Percentiles rank a stretch among this genome's conserved stretches.
Conservation (phyloP, 495 filamentous ascomycete genomes). For the Extremus antarcticus region DNA sequence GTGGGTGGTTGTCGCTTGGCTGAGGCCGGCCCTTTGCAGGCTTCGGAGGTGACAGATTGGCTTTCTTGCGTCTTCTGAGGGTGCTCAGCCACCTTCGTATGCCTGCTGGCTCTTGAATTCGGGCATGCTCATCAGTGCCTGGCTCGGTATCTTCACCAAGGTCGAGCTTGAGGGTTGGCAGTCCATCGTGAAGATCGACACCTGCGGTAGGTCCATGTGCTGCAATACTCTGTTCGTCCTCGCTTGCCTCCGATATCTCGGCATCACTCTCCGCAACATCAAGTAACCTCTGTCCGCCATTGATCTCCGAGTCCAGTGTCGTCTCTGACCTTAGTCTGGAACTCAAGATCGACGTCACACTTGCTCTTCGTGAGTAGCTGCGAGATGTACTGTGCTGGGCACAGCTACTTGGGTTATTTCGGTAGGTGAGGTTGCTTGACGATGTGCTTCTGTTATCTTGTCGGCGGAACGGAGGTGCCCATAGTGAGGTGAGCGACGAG, state of each 20-base stretch:
- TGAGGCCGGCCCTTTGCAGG: conserved; percentile 16
- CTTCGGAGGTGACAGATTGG: conserved; percentile 8
- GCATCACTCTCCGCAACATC: background rate
- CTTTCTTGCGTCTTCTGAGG: conserved; percentile 32
- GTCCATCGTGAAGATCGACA: background rate
- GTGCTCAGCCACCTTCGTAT: conserved; percentile 49
- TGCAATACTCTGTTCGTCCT: background rate
- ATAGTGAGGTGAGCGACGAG: conserved; percentile 1
- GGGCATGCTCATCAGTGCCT: background rate
- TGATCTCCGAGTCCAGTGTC: background rate
- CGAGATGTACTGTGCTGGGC: background rate
- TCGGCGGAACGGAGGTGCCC: background rate
- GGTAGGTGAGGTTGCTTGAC: background rate
- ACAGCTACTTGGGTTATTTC: background rate
- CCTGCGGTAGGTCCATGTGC: background rate
- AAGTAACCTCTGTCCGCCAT: background rate
- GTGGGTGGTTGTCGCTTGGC: background rate
- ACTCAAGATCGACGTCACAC: conserved; percentile 1
- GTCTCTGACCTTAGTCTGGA: background rate
- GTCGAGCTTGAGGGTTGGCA: background rate
- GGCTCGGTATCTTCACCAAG: background rate
- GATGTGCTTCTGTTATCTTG: background rate
- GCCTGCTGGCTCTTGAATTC: conserved; percentile 9
- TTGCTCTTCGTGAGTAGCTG: conserved; percentile 1
- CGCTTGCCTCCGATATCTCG: background rate